Conservation (phyloP, 1,284 basidiomycete genomes). For the Sanguinoderma infundibulare region DNA sequence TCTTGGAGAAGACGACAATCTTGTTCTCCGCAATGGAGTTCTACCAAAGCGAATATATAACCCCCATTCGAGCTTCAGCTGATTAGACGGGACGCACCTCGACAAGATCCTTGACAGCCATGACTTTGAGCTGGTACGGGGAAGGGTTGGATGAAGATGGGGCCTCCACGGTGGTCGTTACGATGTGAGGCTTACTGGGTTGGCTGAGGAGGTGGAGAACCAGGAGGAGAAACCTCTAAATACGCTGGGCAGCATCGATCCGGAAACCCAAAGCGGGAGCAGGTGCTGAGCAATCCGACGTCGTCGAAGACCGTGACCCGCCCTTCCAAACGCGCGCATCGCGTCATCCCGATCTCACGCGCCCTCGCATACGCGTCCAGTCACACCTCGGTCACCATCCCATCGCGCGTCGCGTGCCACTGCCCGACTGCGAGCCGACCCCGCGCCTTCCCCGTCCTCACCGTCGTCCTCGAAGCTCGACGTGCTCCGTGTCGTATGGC, state of each 20-base stretch:
- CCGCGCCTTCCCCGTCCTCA: not conserved
- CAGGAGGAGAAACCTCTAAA: conserved; percentile 29
- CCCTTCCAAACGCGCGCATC: conserved; percentile 1
- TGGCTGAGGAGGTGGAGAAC: conserved; percentile 22
- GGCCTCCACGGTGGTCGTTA: conserved; percentile 28
- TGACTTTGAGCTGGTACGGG: conserved; percentile 42
- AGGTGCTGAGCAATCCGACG: conserved; percentile 24
- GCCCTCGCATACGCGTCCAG: conserved; percentile 13
- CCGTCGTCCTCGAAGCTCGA: not conserved
- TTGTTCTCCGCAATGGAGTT: conserved; percentile 57
- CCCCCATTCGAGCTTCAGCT: not conserved
- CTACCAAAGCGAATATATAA: conserved; percentile 38
- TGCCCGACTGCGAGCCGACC: not conserved
- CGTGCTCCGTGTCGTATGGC: not conserved
- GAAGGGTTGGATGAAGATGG: conserved; percentile 42
- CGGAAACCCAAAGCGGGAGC: not conserved
- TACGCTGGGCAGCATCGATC: conserved; percentile 31
- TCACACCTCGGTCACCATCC: conserved; percentile 15
- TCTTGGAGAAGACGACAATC: conserved; percentile 75
- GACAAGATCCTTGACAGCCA: conserved; percentile 45
- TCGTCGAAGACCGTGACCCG: not conserved
- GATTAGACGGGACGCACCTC: conserved; percentile 38
- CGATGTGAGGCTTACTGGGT: conserved; percentile 31
- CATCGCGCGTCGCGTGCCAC: conserved; percentile 6
- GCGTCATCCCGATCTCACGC: conserved; percentile 24